Base-by-base conservation (phyloP, 306 rosid species). In the Vicia villosa region DNA sequence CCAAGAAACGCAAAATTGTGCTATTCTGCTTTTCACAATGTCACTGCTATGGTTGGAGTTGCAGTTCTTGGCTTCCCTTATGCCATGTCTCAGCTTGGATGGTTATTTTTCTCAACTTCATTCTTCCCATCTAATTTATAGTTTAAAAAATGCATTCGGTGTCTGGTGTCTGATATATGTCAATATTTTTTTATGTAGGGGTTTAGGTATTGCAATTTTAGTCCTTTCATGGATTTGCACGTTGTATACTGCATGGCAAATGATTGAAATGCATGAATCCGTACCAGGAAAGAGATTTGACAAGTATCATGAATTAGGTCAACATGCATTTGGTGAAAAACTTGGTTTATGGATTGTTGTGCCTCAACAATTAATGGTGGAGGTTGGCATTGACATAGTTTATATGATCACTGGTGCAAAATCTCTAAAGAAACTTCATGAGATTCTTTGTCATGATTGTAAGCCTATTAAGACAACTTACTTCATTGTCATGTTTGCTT, bases 241-340 rank as follows among this genome's bases (percentile, higher is more conserved):
- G 1, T 50, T 88, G 0, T 88, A 81, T 85, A 91, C 91, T 5
- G 77, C 88, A 7, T 91, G 92, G 91, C 88, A 91, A 80, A 91
- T 91, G 95, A 85, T 88, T 57, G 79, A 88, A 68, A 88, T 91
- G 92, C 97, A 88, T 45, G 97, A 91, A 46, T 80, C 83, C 63
- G 91, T 77, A 11, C 88, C 88, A 0, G 91, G 96, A n/a, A 88
- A 66, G 55, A 72, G 96, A 40, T 81, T 86, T 8, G 89, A 91
- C 37, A 77, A 92, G 63, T 85, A 91, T 66, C 96, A 91, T 62
- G 93, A 91, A 59, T 42, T 91, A 68, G 91, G 97, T 0, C 97
- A 91, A 21, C 56, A 88, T 46, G 93, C 96, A 5, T 91, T 88
- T 26, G 96, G 97, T 5, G 80, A 86, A 65, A 91, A 81, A 70